Evolutionary conservation across 2,329 filamentous ascomycete species (phyloP).

Genomic region (Phialemoniopsis sp.): DNA sequence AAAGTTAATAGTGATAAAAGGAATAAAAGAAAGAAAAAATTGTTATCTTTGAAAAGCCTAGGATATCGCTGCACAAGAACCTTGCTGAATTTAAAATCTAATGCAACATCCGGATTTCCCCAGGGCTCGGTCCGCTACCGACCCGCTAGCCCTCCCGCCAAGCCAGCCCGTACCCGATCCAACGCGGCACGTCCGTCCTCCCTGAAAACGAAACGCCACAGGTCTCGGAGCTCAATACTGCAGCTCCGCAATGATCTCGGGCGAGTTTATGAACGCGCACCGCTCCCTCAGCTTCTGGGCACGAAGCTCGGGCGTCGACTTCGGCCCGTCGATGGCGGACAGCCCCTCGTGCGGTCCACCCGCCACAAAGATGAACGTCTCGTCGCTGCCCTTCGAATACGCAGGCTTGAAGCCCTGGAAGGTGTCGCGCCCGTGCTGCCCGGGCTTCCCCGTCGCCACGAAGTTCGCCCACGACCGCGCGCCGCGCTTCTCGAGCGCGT

Average conservation of each 20-base stretch:
- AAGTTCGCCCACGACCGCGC: constrained; percentile 44
- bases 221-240: constrained; percentile 32
- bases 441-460: constrained; percentile 30
- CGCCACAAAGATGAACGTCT: constrained; percentile 32
- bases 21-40: too few species aligned
- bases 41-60: too few species aligned
- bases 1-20: too few species aligned
- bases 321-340: constrained; percentile 28
- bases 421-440: constrained; percentile 23
- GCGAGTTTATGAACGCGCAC: constrained; percentile 40
- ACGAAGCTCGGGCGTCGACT: constrained; percentile 25
- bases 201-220: background rate
- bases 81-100: too few species aligned
- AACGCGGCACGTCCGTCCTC: background rate
- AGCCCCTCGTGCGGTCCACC: constrained; percentile 39
- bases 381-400: constrained; percentile 15
- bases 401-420: constrained; percentile 35
- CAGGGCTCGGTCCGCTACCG: too few species aligned
- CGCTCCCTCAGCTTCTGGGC: constrained; percentile 38
- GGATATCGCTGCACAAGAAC: too few species aligned
- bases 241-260: constrained; percentile 36
- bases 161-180: background rate
- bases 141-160: too few species aligned
- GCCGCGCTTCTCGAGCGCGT: constrained; percentile 29
- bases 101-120: too few species aligned